Conservation (phyloP, 768 basidiomycete species). For the Rhizopogon vinicolor region DNA sequence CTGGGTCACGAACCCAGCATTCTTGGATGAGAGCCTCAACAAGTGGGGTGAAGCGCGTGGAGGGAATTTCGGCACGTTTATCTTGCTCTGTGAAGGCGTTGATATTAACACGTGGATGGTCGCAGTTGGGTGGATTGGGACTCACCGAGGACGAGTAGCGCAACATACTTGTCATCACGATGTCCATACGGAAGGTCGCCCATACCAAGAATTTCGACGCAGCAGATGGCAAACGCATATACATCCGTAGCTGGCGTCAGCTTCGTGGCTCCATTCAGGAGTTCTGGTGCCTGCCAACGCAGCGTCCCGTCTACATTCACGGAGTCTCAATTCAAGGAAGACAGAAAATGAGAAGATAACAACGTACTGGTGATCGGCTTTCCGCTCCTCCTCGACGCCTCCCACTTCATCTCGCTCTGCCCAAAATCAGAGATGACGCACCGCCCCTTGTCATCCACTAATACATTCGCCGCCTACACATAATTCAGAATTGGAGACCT, state of each 20-base stretch:
- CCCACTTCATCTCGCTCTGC: conserved; percentile 74
- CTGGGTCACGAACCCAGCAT: conserved; percentile 57
- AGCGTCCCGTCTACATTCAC: conserved; percentile 53
- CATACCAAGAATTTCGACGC: conserved; percentile 58
- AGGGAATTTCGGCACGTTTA: conserved; percentile 46
- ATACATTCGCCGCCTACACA: conserved; percentile 65
- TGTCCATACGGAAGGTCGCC: conserved; percentile 57
- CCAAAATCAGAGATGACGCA: conserved; percentile 84
- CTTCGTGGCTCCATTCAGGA: conserved; percentile 43
- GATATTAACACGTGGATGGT: conserved; percentile 8
- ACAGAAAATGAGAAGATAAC: not conserved
- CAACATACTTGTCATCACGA: conserved; percentile 46
- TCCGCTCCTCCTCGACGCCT: conserved; percentile 60
- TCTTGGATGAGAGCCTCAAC: conserved; percentile 39
- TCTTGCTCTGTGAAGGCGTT: conserved; percentile 37
- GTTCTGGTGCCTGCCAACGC: conserved; percentile 70
- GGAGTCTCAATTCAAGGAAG: not conserved
- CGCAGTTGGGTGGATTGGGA: conserved; percentile 8
- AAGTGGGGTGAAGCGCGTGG: conserved; percentile 27
- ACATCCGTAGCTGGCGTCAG: conserved; percentile 58
- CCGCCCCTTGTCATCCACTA: conserved; percentile 60
- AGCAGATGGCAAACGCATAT: conserved; percentile 65
- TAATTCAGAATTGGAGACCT: not conserved
- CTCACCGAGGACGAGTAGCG: conserved; percentile 47
- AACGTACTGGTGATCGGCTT: conserved; percentile 41